Conservation (phyloP, 495 filamentous ascomycete genomes). For the Aspergillus sclerotioniger region DNA sequence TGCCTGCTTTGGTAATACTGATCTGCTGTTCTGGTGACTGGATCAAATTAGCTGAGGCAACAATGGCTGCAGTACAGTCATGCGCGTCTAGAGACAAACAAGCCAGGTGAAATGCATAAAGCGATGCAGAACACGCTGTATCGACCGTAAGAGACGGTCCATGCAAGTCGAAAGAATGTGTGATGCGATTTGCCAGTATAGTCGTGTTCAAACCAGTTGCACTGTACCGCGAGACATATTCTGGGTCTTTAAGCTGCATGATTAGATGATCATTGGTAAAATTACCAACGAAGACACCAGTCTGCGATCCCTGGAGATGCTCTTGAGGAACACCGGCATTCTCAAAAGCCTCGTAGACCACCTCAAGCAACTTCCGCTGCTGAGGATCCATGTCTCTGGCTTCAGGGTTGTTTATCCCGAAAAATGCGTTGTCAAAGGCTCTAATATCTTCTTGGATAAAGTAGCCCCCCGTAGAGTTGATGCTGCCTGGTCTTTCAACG, state of each 20-base stretch:
- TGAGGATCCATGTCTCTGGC: background rate
- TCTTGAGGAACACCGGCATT: background rate
- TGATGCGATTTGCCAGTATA: background rate
- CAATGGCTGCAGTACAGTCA: background rate
- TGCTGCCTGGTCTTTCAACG: background rate
- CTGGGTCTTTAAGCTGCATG: background rate
- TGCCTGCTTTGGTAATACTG: background rate
- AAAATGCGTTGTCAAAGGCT: background rate
- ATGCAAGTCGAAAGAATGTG: background rate
- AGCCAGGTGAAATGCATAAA: background rate
- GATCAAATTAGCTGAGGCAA: background rate
- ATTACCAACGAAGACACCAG: background rate
- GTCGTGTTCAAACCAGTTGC: background rate
- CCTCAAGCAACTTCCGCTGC: constrained; percentile 3
- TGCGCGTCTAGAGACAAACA: background rate
- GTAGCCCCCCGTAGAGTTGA: background rate
- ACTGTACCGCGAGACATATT: background rate
- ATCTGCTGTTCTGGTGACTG: background rate
- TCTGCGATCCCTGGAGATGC: background rate
- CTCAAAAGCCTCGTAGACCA: background rate
- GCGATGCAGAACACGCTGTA: background rate
- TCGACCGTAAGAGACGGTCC: background rate
- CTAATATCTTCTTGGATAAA: background rate
- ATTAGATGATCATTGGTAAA: background rate
- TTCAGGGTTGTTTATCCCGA: background rate